Percentiles rank a stretch among this genome's conserved stretches.
Conservation (phyloP, 768 basidiomycete species). For the Pleurotus platypus region DNA sequence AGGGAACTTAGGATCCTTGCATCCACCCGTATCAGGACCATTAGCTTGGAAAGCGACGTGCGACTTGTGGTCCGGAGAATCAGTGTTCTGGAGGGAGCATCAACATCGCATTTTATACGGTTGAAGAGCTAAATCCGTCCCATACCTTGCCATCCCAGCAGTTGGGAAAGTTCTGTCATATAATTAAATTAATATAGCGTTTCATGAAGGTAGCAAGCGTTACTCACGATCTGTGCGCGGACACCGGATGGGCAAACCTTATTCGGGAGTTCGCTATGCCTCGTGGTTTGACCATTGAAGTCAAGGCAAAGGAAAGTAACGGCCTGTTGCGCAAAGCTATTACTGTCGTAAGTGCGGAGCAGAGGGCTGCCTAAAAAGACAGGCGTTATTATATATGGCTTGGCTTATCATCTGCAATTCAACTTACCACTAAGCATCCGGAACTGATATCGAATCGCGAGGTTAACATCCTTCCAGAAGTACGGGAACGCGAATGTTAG, state of each 20-base stretch:
- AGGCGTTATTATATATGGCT: background rate
- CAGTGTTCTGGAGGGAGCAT: conserved; percentile 25
- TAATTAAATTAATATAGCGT: conserved; percentile 13
- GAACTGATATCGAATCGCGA: conserved; percentile 29
- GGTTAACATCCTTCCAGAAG: no score
- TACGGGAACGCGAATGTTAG: background rate
- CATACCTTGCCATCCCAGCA: conserved; percentile 55
- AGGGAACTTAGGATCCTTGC: conserved; percentile 31
- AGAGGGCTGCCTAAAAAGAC: conserved; percentile 33
- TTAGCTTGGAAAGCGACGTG: conserved; percentile 37
- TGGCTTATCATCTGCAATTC: background rate
- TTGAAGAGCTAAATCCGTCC: conserved; percentile 11
- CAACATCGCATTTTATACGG: conserved; percentile 8
- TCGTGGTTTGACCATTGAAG: conserved; percentile 36
- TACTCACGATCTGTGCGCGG: conserved; percentile 43
- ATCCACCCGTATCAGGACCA: conserved; percentile 37
- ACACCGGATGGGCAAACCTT: conserved; percentile 41
- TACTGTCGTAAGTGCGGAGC: conserved; percentile 43
- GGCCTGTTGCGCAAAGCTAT: conserved; percentile 41
- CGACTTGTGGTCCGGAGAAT: conserved; percentile 35
- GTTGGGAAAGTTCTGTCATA: conserved; percentile 43
- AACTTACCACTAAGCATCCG: conserved; percentile 47
- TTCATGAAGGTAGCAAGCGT: background rate
- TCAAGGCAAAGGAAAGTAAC: conserved; percentile 46
- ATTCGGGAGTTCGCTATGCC: conserved; percentile 34